Base-by-base conservation (phyloP, 768 basidiomycete genomes). In the Ramaria rubella region DNA sequence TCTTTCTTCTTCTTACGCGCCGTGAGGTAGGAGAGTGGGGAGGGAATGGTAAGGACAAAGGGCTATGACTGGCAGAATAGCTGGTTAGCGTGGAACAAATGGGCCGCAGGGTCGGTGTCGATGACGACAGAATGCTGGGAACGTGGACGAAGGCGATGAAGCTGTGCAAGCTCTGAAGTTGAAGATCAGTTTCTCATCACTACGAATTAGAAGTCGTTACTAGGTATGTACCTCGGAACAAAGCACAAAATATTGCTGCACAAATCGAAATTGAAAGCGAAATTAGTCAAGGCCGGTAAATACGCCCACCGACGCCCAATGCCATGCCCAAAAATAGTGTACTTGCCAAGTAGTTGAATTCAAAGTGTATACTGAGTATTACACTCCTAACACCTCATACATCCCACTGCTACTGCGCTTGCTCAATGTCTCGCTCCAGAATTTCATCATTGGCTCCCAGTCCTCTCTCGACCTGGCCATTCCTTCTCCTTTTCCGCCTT, bases 361-460 rank as follows among this genome's bases (percentile, higher is more conserved):
- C 7, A 38, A 38, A 38, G 6, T 38, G 36, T 3, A 12, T n/a
- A 38, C 12, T n/a, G n/a, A 38, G 36, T 3, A 8, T n/a, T 38
- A 42, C 2, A 70, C 64, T 8, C 64, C 78, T 77, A 85, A 77
- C 8, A 91, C 83, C 60, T 90, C 85, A 58, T 86, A 87, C 58
- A 87, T 62, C 9, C 82, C 86, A 4, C 82, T 75, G 30, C 67
- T 64, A 60, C 77, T 76, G 63, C 86, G 78, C 59, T 73, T 77
- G 1, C 70, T 73, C 17, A 94, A 71, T 38, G 70, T 69, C 64
- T 83, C 80, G 62, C 90, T 87, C 91, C 91, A 94, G 69, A 93
- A 92, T 57, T 77, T 72, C 88, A 95, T 93, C 45, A 94, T 78
- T 1, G 83, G 82, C 63, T 82, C 79, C 90, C 90, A 94, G 63